phyloP scores from a whole-genome alignment of 1,139 yeast species.

The Kodamaea anthophila region DNA sequence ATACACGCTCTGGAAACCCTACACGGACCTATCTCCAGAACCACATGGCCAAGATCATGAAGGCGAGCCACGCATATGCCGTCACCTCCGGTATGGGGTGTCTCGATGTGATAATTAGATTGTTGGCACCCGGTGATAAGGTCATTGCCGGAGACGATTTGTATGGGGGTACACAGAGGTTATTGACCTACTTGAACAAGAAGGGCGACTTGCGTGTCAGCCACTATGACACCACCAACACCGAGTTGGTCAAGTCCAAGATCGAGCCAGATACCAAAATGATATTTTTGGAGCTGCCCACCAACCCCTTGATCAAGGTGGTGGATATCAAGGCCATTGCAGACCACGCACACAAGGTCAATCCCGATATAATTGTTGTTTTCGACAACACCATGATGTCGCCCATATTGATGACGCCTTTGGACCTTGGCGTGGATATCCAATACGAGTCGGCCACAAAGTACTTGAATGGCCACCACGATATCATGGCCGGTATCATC shows the following conservation, averaged over 20 bases:
- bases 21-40: conserved; percentile 76
- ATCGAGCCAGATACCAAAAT: conserved; percentile 53
- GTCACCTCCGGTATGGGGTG: conserved; percentile 94
- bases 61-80: conserved; percentile 66
- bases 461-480: conserved; percentile 90
- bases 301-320: conserved; percentile 86
- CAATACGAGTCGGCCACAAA: conserved; percentile 93
- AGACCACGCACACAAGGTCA: conserved; percentile 56
- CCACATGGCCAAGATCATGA: conserved; percentile 72
- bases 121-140: conserved; percentile 72
- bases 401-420: conserved; percentile 78
- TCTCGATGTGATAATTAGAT: conserved; percentile 71
- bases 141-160: conserved; percentile 90
- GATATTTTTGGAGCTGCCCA: conserved; percentile 83
- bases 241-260: conserved; percentile 50
- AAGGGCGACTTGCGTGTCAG: conserved; percentile 64
- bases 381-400: conserved; percentile 97
- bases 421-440: conserved; percentile 81
- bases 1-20: conserved; percentile 93
- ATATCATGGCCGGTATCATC: conserved; percentile 89
- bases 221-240: conserved; percentile 79
- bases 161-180: conserved; percentile 87
- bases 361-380: conserved; percentile 68
- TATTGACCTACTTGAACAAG: conserved; percentile 64
- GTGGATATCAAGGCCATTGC: conserved; percentile 69